A percentile compares a stretch with the other conserved stretches of the same genome.
Evolutionary conservation across 1,284 basidiomycete species (phyloP).

Genomic region (Ceratobasidium sp.): DNA sequence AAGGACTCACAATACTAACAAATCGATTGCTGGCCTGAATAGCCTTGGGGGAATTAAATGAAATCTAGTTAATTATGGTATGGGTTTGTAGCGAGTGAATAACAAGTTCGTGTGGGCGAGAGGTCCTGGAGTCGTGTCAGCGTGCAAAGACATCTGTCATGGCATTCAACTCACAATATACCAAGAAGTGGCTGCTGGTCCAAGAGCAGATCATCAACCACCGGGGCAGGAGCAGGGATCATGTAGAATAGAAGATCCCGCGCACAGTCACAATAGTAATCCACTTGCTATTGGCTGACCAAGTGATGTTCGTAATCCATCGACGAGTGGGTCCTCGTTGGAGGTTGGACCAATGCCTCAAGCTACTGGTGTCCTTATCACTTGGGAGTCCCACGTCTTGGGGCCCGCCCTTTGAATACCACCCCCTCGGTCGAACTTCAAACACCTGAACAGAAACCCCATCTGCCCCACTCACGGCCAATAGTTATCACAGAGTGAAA

Average conservation of each 20-base stretch:
- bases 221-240: too few relatives aligned
- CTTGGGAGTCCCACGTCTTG: background rate
- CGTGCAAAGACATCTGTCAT: too few relatives aligned
- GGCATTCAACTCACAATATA: slow-evolving; percentile 59
- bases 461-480: slow-evolving; percentile 44
- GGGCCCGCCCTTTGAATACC: slow-evolving; percentile 10
- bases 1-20: slow-evolving; percentile 63
- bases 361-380: slow-evolving; percentile 49
- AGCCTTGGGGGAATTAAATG: slow-evolving; percentile 46
- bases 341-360: slow-evolving; percentile 71
- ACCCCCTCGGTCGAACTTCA: slow-evolving; percentile 40
- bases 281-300: slow-evolving; percentile 72
- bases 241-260: too few relatives aligned
- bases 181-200: slow-evolving; percentile 61
- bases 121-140: slow-evolving; percentile 46
- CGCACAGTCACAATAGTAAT: slow-evolving; percentile 66
- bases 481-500: too few relatives aligned
- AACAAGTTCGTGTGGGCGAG: slow-evolving; percentile 53
- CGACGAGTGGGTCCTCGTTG: slow-evolving; percentile 74
- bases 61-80: slow-evolving; percentile 60
- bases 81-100: slow-evolving; percentile 69
- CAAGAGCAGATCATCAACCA: slow-evolving; percentile 51
- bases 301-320: slow-evolving; percentile 63
- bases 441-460: slow-evolving; percentile 44
- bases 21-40: slow-evolving; percentile 61